phyloP scores from a whole-genome alignment of 75 land plant species.

The Pinus albicaulis region DNA sequence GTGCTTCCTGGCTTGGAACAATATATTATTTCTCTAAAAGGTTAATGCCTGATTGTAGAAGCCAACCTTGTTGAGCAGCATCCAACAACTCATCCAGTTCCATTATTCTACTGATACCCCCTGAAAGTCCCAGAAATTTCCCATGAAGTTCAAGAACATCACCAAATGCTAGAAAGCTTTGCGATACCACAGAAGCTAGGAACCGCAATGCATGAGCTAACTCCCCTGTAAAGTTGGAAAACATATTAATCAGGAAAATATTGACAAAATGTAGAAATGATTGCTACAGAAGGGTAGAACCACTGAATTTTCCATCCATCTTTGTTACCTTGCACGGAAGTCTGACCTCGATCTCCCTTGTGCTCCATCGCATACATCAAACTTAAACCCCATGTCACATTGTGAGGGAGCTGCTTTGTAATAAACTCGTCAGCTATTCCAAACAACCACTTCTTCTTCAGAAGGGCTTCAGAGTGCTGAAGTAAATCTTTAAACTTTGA shows the following conservation, averaged over 20 bases:
- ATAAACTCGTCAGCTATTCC: constrained; percentile 93
- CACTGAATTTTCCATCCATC: background rate
- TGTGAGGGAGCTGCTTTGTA: constrained; percentile 97
- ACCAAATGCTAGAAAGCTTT: constrained; percentile 99
- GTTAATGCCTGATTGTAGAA: background rate
- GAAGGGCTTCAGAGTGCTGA: constrained; percentile 61
- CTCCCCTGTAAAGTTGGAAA: constrained; percentile 61
- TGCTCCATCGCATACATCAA: constrained; percentile 94
- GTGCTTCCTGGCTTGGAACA: background rate
- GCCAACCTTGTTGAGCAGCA: constrained; percentile 75
- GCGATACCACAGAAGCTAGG: constrained; percentile 98
- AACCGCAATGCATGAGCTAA: constrained; percentile 98
- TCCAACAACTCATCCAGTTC: constrained; percentile 89
- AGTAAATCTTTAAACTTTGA: constrained; percentile 73
- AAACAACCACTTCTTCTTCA: constrained; percentile 88
- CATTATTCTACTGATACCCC: constrained; percentile 86
- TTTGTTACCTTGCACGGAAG: constrained; percentile 78
- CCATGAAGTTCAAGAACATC: constrained; percentile 92
- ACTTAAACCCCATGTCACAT: constrained; percentile 98
- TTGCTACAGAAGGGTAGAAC: background rate
- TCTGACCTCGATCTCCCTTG: constrained; percentile 72
- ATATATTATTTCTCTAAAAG: background rate
- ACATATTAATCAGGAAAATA: background rate
- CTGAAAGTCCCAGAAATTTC: constrained; percentile 91
- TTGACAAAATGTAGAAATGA: background rate